Conservation (phyloP, 2,329 filamentous ascomycete genomes). For the Fusarium cyanostomum region DNA sequence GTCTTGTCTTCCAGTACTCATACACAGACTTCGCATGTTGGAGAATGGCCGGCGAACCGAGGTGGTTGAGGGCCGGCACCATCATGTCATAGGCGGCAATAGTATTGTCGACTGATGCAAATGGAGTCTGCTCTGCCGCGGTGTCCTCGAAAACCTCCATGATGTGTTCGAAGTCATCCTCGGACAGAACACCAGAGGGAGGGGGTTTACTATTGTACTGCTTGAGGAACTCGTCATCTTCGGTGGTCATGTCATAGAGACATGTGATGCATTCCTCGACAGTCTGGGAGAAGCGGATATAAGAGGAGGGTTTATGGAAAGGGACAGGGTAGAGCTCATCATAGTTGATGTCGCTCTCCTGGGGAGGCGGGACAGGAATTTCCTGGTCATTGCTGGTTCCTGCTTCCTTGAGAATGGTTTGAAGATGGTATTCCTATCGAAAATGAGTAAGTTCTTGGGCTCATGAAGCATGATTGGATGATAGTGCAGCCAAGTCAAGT, state of each 20-base stretch:
- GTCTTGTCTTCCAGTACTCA: constrained; percentile 84
- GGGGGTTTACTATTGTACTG: constrained; percentile 82
- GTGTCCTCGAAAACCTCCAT: constrained; percentile 96
- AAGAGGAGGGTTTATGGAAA: constrained; percentile 87
- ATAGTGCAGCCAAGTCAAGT: constrained; percentile 22
- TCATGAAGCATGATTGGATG: constrained; percentile 12
- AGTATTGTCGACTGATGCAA: constrained; percentile 87
- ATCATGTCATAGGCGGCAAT: constrained; percentile 81
- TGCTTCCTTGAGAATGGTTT: constrained; percentile 74
- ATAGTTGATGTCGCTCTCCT: constrained; percentile 79
- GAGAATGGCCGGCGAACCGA: constrained; percentile 60
- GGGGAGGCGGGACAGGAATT: constrained; percentile 72
- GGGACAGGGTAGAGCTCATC: constrained; percentile 83
- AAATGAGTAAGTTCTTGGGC: constrained; percentile 45
- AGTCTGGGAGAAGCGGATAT: constrained; percentile 97
- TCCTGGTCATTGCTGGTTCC: constrained; percentile 67
- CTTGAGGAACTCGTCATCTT: constrained; percentile 87
- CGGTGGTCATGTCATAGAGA: constrained; percentile 92
- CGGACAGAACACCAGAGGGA: constrained; percentile 73
- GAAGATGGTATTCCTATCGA: constrained; percentile 89
- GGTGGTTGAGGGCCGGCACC: constrained; percentile 70
- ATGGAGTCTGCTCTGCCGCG: constrained; percentile 84
- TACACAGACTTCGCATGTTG: constrained; percentile 80
- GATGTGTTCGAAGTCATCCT: constrained; percentile 91
- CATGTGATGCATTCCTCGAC: constrained; percentile 94